phyloP scores from a whole-genome alignment of 1,284 basidiomycete genomes.

The Polyporus tsugae region DNA sequence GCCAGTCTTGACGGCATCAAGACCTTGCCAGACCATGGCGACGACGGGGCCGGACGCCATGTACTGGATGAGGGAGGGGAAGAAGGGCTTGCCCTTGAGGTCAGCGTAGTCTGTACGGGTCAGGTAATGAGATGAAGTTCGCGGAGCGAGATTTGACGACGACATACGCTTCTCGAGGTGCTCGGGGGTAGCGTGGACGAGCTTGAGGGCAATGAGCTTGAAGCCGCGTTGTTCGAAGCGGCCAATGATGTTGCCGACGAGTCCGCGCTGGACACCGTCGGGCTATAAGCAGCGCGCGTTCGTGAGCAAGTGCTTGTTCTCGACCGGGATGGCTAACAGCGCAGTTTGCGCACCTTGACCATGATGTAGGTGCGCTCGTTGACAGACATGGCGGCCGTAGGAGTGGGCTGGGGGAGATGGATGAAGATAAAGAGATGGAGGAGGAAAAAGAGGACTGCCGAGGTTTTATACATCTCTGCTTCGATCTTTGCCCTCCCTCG shows the following conservation, averaged over 20 bases:
- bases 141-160: neutral
- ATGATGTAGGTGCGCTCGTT: conserved; percentile 88
- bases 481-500: conserved; percentile 35
- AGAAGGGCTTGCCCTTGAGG: conserved; percentile 91
- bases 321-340: neutral
- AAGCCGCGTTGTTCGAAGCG: conserved; percentile 96
- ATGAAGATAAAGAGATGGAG: conserved; percentile 43
- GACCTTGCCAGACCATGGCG: conserved; percentile 97
- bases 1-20: conserved; percentile 96
- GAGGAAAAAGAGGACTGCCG: conserved; percentile 42
- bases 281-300: conserved; percentile 61
- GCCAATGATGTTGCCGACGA: conserved; percentile 93
- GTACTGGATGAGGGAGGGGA: conserved; percentile 93
- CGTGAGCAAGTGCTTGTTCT: conserved; percentile 2
- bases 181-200: conserved; percentile 76
- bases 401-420: conserved; percentile 41
- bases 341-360: conserved; percentile 71
- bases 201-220: conserved; percentile 92
- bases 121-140: conserved; percentile 16
- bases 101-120: conserved; percentile 85
- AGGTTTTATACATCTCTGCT: conserved; percentile 43
- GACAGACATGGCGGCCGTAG: conserved; percentile 58
- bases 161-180: conserved; percentile 88
- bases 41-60: conserved; percentile 97
- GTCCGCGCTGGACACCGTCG: conserved; percentile 95